These are phyloP conservation scores for Leccinum truebloodii DNA, from an alignment of 768 basidiomycete species.

Conservation along the genomic window DNA sequence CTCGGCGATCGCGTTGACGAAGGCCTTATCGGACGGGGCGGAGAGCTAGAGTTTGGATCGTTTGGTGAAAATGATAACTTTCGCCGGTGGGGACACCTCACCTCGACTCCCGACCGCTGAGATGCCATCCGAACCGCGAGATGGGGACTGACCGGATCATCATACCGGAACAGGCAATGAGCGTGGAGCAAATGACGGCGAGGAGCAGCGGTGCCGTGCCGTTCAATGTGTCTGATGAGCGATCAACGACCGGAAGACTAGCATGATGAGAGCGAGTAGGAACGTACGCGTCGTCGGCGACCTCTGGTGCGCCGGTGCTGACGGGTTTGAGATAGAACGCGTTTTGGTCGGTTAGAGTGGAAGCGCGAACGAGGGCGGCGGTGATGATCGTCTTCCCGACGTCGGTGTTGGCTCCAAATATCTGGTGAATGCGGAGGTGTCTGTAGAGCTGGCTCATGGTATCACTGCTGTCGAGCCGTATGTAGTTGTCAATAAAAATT, in stretches of 20 bases:
- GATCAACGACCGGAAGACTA: conserved; percentile 2
- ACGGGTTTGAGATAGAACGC: conserved; percentile 87
- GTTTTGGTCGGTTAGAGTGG: conserved; percentile 51
- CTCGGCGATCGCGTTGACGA: conserved; percentile 62
- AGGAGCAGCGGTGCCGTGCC: conserved; percentile 42
- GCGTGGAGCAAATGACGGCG: conserved; percentile 47
- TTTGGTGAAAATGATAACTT: conserved; percentile 3
- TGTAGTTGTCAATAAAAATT: conserved; percentile 42
- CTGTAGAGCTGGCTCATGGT: conserved; percentile 83
- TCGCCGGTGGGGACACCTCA: conserved; percentile 15
- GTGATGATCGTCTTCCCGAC: conserved; percentile 95
- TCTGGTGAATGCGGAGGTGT: conserved; percentile 82
- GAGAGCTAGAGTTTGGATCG: conserved; percentile 23
- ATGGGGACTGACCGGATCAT: conserved; percentile 93
- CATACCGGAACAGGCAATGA: conserved; percentile 78
- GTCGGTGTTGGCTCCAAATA: conserved; percentile 96
- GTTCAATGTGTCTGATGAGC: conserved; percentile 60
- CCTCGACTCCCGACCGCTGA: conserved; percentile 32
- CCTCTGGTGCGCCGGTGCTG: conserved; percentile 77
- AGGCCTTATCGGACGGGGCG: conserved; percentile 61
- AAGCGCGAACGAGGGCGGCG: conserved; percentile 78
- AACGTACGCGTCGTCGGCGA: conserved; percentile 83
- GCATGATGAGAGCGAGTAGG: not conserved
- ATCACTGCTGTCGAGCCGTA: not conserved
- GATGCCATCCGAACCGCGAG: conserved; percentile 66